A percentile compares a stretch with the other conserved stretches of the same genome.
These are phyloP conservation scores for Microthlaspi erraticum DNA, from an alignment of 345 rosid species.

Conservation along the genomic window DNA sequence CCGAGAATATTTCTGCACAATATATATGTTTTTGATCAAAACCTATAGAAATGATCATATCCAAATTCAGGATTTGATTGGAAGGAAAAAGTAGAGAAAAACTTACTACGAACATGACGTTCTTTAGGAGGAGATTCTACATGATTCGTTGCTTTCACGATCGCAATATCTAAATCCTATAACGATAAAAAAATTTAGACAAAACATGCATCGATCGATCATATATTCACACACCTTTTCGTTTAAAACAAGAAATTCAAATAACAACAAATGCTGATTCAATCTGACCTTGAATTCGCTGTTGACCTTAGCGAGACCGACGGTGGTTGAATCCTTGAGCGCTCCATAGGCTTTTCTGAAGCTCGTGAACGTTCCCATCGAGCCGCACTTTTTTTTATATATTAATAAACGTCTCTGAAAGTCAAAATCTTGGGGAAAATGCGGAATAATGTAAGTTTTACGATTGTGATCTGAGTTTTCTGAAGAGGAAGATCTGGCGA, in stretches of 20 bases:
- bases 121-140: constrained; percentile 95
- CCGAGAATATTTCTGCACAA: constrained; percentile 72
- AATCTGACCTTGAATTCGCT: constrained; percentile 86
- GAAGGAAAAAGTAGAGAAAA: background rate
- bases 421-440: background rate
- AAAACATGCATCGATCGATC: constrained; percentile 5
- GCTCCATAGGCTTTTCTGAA: constrained; percentile 96
- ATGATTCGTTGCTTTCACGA: constrained; percentile 95
- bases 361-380: constrained; percentile 81
- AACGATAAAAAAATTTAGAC: constrained; percentile 6
- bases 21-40: too few relatives aligned
- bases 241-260: too few relatives aligned
- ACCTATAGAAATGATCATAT: background rate
- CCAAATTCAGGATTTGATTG: background rate
- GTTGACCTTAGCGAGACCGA: constrained; percentile 98
- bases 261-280: background rate
- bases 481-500: constrained; percentile 7
- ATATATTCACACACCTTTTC: too few relatives aligned
- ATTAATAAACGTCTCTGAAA: background rate
- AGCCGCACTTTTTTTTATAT: background rate
- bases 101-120: constrained; percentile 92
- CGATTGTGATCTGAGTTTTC: background rate
- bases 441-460: background rate
- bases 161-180: constrained; percentile 92
- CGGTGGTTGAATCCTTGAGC: constrained; percentile 93